Base-by-base conservation (phyloP, 1,284 basidiomycete genomes). In the Lignosus rhinocerotis region DNA sequence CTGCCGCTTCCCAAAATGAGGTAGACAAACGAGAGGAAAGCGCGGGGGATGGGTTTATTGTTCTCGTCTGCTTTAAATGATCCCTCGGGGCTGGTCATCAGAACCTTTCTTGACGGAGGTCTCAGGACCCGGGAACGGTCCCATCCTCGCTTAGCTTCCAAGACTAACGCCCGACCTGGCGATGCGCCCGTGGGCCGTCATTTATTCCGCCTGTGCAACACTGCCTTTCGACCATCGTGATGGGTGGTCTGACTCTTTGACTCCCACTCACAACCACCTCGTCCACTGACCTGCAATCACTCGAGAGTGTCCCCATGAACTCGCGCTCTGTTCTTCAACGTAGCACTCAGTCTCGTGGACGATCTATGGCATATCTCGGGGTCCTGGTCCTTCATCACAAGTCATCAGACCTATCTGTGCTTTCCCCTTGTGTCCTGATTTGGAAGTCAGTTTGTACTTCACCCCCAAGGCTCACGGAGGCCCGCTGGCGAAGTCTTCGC, bases 1-100 rank as follows among this genome's bases (percentile, higher is more conserved):
- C 46, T 58, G 50, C 53, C 52, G 55, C 30, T 55, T 44, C 38
- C 63, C 60, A 58, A 62, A 56, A 53, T 50, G 56, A 58, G 63
- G 54, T 52, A 52, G 58, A 60, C 58, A 59, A 64, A 62, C 60
- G 55, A 52, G 63, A 60, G 58, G 60, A 59, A 54, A 53, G 53
- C 55, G 59, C 60, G 60, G 62, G 55, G 62, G 55, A 33, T 8
- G 43, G 3, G 34, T 25, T 47, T 64, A 64, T 64, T 64, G 63
- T 64, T 60, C 60, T 60, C 57, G 45, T 48, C 55, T 50, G 50
- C 56, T 61, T 64, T 64, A 64, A 62, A 64, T 64, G 52, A 59
- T 58, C 25, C 55, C 58, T 59, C 36, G 34, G 33, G 19, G 32
- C 33, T 48, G 39, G 59, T 30, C 41, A 55, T 64, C 62, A 63